Conservation (phyloP, 23 red algal genomes). For the Porphyridium purpureum region DNA sequence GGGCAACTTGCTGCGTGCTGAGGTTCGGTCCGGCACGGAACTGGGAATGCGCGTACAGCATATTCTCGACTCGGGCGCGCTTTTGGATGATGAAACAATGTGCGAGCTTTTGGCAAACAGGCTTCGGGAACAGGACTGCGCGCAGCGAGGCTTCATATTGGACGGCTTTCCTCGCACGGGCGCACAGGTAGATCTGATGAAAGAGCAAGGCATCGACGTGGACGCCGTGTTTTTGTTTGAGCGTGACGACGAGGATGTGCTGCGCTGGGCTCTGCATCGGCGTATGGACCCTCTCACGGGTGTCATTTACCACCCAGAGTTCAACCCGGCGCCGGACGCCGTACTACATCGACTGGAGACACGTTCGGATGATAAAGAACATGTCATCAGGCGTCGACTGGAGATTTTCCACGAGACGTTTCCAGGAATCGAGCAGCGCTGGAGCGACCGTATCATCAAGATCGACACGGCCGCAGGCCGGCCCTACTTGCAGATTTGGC, state of each 20-base stretch:
- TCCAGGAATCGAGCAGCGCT: not conserved
- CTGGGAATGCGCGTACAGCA: slow-evolving; percentile 1
- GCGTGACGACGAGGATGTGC: slow-evolving; percentile 19
- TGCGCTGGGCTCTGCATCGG: slow-evolving; percentile 12
- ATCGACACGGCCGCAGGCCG: not conserved
- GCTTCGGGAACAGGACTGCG: slow-evolving; percentile 14
- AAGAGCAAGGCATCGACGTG: not conserved
- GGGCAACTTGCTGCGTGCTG: slow-evolving; percentile 12
- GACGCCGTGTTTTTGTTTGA: slow-evolving; percentile 20
- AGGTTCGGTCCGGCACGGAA: slow-evolving; percentile 6
- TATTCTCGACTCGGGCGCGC: slow-evolving; percentile 4
- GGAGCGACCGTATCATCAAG: not conserved
- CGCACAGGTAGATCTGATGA: slow-evolving; percentile 4
- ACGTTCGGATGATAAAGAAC: slow-evolving; percentile 12
- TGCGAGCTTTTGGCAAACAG: slow-evolving; percentile 6
- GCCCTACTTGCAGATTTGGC: not conserved
- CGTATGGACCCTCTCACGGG: slow-evolving; percentile 14
- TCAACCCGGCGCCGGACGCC: slow-evolving; percentile 10
- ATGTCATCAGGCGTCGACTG: slow-evolving; percentile 3
- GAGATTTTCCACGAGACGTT: not conserved
- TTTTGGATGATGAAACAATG: slow-evolving; percentile 18
- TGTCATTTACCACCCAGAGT: slow-evolving; percentile 15
- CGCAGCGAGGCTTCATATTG: slow-evolving; percentile 14
- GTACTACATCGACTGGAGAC: slow-evolving; percentile 5
- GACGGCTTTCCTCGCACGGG: slow-evolving; percentile 24